These are phyloP conservation scores for Aspergillus taichungensis DNA, from an alignment of 495 filamentous ascomycete genomes.

Conservation along the genomic window DNA sequence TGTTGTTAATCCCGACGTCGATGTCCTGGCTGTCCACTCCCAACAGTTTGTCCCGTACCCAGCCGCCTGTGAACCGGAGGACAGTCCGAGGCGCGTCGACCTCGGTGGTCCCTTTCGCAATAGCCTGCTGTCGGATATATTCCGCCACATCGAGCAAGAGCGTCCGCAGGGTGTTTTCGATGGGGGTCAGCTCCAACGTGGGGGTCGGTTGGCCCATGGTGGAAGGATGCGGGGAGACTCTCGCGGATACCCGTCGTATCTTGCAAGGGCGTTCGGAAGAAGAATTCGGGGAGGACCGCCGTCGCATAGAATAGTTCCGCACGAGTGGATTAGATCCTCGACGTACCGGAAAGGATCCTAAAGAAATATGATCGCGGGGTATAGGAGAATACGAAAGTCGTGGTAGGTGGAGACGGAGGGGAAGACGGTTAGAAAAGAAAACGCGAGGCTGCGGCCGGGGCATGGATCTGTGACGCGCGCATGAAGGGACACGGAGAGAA, in stretches of 20 bases:
- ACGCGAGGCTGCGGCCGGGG: no score
- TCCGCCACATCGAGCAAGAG: conserved; percentile 68
- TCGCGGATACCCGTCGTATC: conserved; percentile 24
- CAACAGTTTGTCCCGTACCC: conserved; percentile 95
- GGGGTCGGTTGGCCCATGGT: conserved; percentile 13
- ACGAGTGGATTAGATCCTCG: neutral
- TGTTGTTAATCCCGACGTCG: conserved; percentile 87
- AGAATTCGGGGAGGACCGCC: conserved; percentile 11
- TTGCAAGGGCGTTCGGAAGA: conserved; percentile 22
- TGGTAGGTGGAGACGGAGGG: no score
- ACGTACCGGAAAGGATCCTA: no score
- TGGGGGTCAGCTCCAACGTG: conserved; percentile 51
- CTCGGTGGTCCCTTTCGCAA: conserved; percentile 26
- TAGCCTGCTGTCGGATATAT: conserved; percentile 51
- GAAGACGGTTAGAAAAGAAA: no score
- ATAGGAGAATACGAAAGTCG: no score
- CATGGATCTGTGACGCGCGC: no score
- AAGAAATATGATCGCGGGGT: no score
- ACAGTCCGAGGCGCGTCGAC: conserved; percentile 21
- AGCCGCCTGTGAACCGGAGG: conserved; percentile 90
- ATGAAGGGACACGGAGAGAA: no score
- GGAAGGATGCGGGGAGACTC: conserved; percentile 7
- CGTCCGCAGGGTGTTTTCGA: conserved; percentile 57
- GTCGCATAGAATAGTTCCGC: conserved; percentile 21
- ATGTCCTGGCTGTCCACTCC: conserved; percentile 79